Base-by-base conservation (phyloP, 2,329 filamentous ascomycete species). In the Xylaria sp. region DNA sequence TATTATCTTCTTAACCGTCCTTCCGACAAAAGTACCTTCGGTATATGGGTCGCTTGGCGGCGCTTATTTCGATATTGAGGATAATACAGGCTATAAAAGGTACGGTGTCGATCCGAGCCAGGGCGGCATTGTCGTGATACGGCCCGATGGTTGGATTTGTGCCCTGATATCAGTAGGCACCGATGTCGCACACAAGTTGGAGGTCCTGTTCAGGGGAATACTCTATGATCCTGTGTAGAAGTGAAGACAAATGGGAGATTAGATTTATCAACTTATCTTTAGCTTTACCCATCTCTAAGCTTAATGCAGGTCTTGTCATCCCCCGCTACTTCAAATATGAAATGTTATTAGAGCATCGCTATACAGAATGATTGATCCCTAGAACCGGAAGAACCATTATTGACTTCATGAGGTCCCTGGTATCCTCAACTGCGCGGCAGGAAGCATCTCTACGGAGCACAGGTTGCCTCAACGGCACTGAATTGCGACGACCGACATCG, bases 121-220 rank as follows among this genome's bases (percentile, higher is more conserved):
- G 2, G 75, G 75, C 5, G 72, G 71, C 21, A 44, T 77, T 29
- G 65, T 73, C 16, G 69, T 77, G 4, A 37, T 75, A 42, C 69
- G 75, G 18, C 75, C 75, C 1, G 75, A 77, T 51, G 75, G 75
- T 29, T 77, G 74, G 74, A 72, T 77, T 47, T 72, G 67, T 25
- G 60, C 60, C 16, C 12, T 69, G 16, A n/a, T 69, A 25, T 25
- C 63, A 3, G 13, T 57, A 5, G 60, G 55, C 47, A 40, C 1
- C 12, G 53, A 64, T 57, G 61, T 40, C 21, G 16, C 21, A 25
- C 5, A 29, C 25, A 37, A 65, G 48, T 25, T 70, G 16, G 68
- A 70, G 29, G 27, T 6, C 6, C 12, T 68, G 9, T 70, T 70
- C 16, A 18, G 18, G 10, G 25, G n/a, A 21, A 63, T 70, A 40